A percentile compares a stretch with the other conserved stretches of the same genome.
Conservation (phyloP, 31 red algal genomes). For the Endocladia muricata region DNA sequence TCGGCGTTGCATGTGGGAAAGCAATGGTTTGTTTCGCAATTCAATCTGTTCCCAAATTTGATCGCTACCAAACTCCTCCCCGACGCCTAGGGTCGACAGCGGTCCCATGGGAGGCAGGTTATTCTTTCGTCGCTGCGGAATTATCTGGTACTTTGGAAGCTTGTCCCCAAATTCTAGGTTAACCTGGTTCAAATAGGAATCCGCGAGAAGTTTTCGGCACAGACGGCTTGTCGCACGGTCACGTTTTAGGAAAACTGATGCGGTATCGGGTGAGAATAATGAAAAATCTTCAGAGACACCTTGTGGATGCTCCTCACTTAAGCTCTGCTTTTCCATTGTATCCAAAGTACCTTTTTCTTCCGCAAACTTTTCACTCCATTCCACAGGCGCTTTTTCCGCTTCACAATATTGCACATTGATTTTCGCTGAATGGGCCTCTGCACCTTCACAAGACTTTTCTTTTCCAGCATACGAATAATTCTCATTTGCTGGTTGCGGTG, state of each 20-base stretch:
- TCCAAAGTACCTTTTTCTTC: no score
- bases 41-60: slow-evolving; percentile 66
- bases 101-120: slow-evolving; percentile 31
- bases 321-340: no score
- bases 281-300: no score
- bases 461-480: no score
- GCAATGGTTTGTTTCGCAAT: slow-evolving; percentile 41
- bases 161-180: slow-evolving; percentile 30
- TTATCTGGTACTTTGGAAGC: slow-evolving; percentile 1
- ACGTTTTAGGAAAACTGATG: slow-evolving; percentile 10
- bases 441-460: no score
- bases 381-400: no score
- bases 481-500: no score
- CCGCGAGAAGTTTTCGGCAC: slow-evolving; percentile 4
- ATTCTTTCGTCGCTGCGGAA: background rate
- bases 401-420: no score
- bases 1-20: slow-evolving; percentile 7
- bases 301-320: no score
- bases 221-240: background rate
- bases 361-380: no score
- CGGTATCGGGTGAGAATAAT: background rate
- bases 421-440: no score
- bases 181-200: slow-evolving; percentile 10
- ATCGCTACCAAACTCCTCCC: slow-evolving; percentile 41
- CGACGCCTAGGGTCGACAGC: slow-evolving; percentile 26